Conservation (phyloP, 768 basidiomycete genomes). For the Steccherinum ochraceum region DNA sequence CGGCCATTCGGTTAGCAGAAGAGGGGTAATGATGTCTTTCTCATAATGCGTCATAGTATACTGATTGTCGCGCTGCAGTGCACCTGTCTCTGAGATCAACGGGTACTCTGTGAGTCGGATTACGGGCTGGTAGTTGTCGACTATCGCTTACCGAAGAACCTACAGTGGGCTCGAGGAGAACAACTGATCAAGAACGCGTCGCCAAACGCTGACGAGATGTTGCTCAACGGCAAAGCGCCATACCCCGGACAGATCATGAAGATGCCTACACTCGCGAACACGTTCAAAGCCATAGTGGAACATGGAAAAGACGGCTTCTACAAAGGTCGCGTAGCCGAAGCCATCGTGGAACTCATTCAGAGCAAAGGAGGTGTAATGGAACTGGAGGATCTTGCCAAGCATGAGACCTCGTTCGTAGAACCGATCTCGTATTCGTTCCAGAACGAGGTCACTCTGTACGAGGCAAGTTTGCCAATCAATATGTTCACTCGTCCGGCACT, state of each 20-base stretch:
- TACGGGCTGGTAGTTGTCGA: slow-evolving; percentile 15
- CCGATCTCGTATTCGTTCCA: slow-evolving; percentile 91
- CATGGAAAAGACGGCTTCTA: slow-evolving; percentile 93
- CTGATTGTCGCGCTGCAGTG: slow-evolving; percentile 34
- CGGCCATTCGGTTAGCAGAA: slow-evolving; percentile 88
- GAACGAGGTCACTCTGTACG: slow-evolving; percentile 82
- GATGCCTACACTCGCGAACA: slow-evolving; percentile 75
- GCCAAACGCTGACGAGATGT: slow-evolving; percentile 80
- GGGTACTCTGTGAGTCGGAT: slow-evolving; percentile 24
- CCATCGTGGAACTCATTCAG: slow-evolving; percentile 80
- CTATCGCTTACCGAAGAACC: slow-evolving; percentile 1
- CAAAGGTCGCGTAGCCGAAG: slow-evolving; percentile 84
- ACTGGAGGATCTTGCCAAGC: slow-evolving; percentile 85
- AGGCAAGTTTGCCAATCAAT: slow-evolving; percentile 29
- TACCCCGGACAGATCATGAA: slow-evolving; percentile 79
- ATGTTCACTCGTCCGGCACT: not conserved
- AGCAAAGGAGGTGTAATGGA: slow-evolving; percentile 91
- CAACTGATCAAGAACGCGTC: slow-evolving; percentile 75
- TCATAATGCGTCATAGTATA: not conserved
- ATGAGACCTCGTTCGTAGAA: slow-evolving; percentile 72
- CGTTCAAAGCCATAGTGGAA: slow-evolving; percentile 73
- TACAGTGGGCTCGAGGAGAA: slow-evolving; percentile 57
- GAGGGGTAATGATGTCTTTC: slow-evolving; percentile 77
- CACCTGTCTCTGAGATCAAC: slow-evolving; percentile 84
- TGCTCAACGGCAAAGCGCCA: slow-evolving; percentile 79